A percentile compares a stretch with the other conserved stretches of the same genome.
Evolutionary conservation across 169 alveolate species (phyloP).

Genomic region (Babesia gibsoni): DNA sequence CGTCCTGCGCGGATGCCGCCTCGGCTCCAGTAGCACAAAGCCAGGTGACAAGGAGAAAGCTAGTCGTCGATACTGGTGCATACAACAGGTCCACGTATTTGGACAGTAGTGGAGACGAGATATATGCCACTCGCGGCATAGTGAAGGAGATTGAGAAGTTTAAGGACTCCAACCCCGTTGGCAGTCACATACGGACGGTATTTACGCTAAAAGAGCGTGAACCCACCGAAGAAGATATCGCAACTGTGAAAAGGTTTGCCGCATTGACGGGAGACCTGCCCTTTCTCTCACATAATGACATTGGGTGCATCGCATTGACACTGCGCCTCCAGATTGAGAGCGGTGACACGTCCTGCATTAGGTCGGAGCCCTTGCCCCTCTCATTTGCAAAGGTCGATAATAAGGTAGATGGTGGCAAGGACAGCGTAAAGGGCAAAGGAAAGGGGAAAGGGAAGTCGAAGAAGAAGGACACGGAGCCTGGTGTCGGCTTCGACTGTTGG

Average conservation of each 20-base stretch:
- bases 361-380: conserved; percentile 58
- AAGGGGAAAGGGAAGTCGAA: conserved; percentile 21
- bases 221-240: conserved; percentile 74
- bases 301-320: conserved; percentile 84
- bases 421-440: neutral
- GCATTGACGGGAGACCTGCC: conserved; percentile 85
- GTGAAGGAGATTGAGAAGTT: conserved; percentile 50
- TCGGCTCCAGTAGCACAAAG: neutral
- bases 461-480: conserved; percentile 27
- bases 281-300: conserved; percentile 79
- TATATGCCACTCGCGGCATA: conserved; percentile 53
- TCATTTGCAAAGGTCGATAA: conserved; percentile 5
- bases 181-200: conserved; percentile 37
- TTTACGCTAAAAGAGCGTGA: conserved; percentile 58
- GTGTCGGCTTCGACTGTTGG: conserved; percentile 70
- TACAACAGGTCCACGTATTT: conserved; percentile 59
- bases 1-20: neutral
- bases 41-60: neutral
- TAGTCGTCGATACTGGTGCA: conserved; percentile 67
- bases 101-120: conserved; percentile 48
- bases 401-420: neutral
- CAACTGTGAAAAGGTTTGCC: conserved; percentile 78
- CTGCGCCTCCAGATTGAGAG: conserved; percentile 69
- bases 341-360: conserved; percentile 75
- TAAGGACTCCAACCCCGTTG: conserved; percentile 52